Conservation (phyloP, 2,329 filamentous ascomycete species). For the Talaromyces rugulosus region DNA sequence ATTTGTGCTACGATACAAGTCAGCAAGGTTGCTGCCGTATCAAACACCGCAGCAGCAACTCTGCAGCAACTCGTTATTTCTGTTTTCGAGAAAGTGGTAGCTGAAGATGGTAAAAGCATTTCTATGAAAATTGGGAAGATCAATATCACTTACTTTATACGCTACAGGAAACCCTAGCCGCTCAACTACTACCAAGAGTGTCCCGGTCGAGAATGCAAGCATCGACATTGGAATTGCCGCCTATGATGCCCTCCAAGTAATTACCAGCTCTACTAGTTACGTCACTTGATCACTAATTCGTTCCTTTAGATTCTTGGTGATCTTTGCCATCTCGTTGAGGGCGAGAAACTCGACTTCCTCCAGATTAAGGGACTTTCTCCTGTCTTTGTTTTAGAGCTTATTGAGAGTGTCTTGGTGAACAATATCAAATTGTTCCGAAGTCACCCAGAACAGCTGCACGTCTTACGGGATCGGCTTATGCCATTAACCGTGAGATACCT, state of each 20-base stretch:
- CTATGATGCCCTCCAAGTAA: constrained; percentile 75
- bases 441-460: constrained; percentile 75
- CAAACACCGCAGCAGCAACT: constrained; percentile 94
- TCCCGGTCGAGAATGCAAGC: constrained; percentile 60
- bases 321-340: constrained; percentile 80
- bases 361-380: constrained; percentile 73
- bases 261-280: constrained; percentile 12
- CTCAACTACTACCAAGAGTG: constrained; percentile 58
- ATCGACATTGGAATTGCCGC: constrained; percentile 70
- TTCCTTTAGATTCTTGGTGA: constrained; percentile 71
- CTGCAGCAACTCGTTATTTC: constrained; percentile 89
- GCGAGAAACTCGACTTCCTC: constrained; percentile 76
- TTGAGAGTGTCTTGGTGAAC: constrained; percentile 84
- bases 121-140: not conserved
- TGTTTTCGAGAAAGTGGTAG: constrained; percentile 85
- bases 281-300: constrained; percentile 12
- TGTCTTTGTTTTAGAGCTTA: constrained; percentile 82
- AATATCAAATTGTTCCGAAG: constrained; percentile 74
- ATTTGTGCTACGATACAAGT: constrained; percentile 88
- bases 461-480: constrained; percentile 73
- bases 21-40: constrained; percentile 89
- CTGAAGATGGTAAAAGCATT: constrained; percentile 66
- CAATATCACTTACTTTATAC: constrained; percentile 8
- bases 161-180: constrained; percentile 39
- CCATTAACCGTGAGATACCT: constrained; percentile 75